Evolutionary conservation across 2,329 filamentous ascomycete species (phyloP).

Genomic region (Phaeosphaeriaceae sp.): DNA sequence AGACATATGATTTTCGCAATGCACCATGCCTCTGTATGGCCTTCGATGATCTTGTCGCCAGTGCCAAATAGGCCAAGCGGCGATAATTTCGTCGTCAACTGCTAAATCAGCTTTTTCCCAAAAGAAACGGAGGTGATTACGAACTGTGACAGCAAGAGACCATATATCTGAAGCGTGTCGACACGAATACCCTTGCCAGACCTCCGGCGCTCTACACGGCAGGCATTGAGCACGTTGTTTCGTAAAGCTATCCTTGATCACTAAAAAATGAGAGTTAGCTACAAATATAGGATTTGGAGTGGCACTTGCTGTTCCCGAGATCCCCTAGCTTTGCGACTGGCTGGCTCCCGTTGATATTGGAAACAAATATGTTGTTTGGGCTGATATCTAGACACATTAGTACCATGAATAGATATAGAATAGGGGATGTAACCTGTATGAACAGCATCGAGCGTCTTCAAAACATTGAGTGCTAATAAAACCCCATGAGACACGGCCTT

Average conservation of each 20-base stretch:
- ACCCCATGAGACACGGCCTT: neutral
- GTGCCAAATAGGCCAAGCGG: constrained; percentile 19
- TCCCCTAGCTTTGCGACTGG: constrained; percentile 27
- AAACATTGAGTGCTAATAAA: neutral
- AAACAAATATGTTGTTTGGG: constrained; percentile 26
- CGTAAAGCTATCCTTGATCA: constrained; percentile 3
- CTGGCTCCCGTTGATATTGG: constrained; percentile 13
- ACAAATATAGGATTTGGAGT: neutral
- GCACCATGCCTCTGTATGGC: constrained; percentile 25
- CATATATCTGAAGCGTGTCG: constrained; percentile 29
- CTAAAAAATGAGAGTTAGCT: constrained; percentile 1
- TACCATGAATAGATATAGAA: neutral
- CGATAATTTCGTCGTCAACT: constrained; percentile 23
- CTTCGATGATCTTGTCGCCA: constrained; percentile 24
- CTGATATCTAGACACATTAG: constrained; percentile 23
- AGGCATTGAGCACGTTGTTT: constrained; percentile 8
- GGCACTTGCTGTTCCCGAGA: constrained; percentile 20
- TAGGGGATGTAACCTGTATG: neutral
- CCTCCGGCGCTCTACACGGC: constrained; percentile 7
- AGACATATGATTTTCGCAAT: constrained; percentile 29
- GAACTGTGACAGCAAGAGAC: constrained; percentile 28
- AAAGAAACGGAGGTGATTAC: constrained; percentile 1
- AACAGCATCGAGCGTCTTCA: neutral
- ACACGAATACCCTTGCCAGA: constrained; percentile 16
- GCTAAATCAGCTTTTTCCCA: constrained; percentile 7